Evolutionary conservation across 306 rosid species (phyloP).

Genomic region (Datisca glomerata): DNA sequence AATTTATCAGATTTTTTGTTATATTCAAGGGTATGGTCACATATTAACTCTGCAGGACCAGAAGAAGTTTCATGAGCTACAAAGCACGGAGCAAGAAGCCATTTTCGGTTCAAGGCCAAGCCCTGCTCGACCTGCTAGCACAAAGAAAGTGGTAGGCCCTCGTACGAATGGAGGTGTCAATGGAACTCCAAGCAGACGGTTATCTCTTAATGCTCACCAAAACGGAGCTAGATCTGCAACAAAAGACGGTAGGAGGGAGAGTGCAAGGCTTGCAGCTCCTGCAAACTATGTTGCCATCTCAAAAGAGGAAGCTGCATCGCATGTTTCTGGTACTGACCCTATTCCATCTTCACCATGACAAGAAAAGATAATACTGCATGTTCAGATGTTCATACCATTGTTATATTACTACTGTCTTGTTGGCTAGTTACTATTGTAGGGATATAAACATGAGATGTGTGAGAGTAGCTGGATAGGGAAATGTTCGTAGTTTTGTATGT

Average conservation of each 20-base stretch:
- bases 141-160: slow-evolving; percentile 58
- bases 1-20: not conserved
- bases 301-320: slow-evolving; percentile 70
- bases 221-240: slow-evolving; percentile 56
- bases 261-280: slow-evolving; percentile 51
- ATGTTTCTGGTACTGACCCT: slow-evolving; percentile 59
- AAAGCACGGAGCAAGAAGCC: slow-evolving; percentile 65
- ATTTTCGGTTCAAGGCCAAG: slow-evolving; percentile 67
- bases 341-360: slow-evolving; percentile 24
- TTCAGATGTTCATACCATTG: too few species aligned
- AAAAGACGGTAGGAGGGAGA: slow-evolving; percentile 63
- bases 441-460: too few species aligned
- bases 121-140: slow-evolving; percentile 65
- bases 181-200: slow-evolving; percentile 69
- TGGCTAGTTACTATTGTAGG: too few species aligned
- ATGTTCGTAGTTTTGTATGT: too few species aligned
- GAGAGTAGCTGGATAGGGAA: too few species aligned
- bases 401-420: too few species aligned
- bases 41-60: slow-evolving; percentile 46
- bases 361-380: too few species aligned
- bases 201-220: slow-evolving; percentile 68
- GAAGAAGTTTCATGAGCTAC: slow-evolving; percentile 66
- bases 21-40: not conserved
- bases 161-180: slow-evolving; percentile 72
- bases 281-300: slow-evolving; percentile 67